These are phyloP conservation scores for Cladosporium sp. DNA, from an alignment of 2,329 filamentous ascomycete genomes.

Conservation along the genomic window DNA sequence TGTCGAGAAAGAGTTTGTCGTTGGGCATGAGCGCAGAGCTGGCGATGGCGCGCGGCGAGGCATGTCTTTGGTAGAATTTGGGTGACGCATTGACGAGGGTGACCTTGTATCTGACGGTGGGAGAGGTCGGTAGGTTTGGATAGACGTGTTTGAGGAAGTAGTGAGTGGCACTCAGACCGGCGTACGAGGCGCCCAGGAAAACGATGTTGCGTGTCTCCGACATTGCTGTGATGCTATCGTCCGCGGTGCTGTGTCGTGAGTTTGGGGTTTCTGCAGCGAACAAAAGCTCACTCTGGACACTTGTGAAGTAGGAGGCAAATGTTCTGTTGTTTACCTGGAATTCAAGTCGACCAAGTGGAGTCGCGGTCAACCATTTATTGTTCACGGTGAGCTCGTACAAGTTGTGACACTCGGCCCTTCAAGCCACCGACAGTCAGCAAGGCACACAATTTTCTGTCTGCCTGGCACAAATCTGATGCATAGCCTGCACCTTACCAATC, in stretches of 20 bases:
- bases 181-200: slow-evolving; percentile 50
- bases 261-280: too few relatives aligned
- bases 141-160: slow-evolving; percentile 48
- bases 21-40: slow-evolving; percentile 42
- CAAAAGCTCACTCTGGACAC: too few relatives aligned
- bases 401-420: too few relatives aligned
- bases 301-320: too few relatives aligned
- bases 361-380: too few relatives aligned
- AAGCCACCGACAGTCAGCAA: too few relatives aligned
- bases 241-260: not conserved
- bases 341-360: too few relatives aligned
- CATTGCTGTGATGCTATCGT: slow-evolving; percentile 11
- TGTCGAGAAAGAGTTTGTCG: slow-evolving; percentile 46
- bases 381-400: too few relatives aligned
- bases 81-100: slow-evolving; percentile 48
- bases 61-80: slow-evolving; percentile 50
- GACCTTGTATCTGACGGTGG: slow-evolving; percentile 41
- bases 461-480: too few relatives aligned
- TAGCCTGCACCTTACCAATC: too few relatives aligned
- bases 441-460: too few relatives aligned
- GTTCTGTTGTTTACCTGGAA: too few relatives aligned
- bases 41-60: slow-evolving; percentile 38
- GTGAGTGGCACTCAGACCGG: slow-evolving; percentile 47
- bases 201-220: slow-evolving; percentile 37
- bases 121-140: slow-evolving; percentile 33